phyloP scores from a whole-genome alignment of 2,329 filamentous ascomycete genomes.

The Clathrospora elynae region DNA sequence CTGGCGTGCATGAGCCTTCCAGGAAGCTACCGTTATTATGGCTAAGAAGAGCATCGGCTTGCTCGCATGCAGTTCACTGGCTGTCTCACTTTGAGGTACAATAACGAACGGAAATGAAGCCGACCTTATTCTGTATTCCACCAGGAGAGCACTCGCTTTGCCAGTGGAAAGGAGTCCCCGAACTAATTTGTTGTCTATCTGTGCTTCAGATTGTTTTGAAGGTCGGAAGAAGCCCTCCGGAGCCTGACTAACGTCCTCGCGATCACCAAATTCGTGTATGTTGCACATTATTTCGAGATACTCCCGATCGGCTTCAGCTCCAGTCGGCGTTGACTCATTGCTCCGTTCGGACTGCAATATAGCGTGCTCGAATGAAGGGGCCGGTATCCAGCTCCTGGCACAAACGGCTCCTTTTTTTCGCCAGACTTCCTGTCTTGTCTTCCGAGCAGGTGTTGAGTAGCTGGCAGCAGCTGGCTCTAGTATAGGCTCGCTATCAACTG shows the following conservation, averaged over 20 bases:
- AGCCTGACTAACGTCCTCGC: slow-evolving; percentile 13
- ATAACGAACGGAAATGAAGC: slow-evolving; percentile 41
- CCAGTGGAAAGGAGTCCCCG: slow-evolving; percentile 25
- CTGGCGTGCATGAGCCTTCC: slow-evolving; percentile 34
- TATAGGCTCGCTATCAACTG: slow-evolving; percentile 6
- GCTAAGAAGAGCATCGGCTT: slow-evolving; percentile 44
- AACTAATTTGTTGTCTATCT: slow-evolving; percentile 30
- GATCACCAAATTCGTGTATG: slow-evolving; percentile 34
- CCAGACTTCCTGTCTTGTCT: slow-evolving; percentile 2
- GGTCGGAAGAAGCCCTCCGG: slow-evolving; percentile 24
- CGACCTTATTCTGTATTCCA: slow-evolving; percentile 38
- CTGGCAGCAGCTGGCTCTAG: not conserved
- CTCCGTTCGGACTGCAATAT: slow-evolving; percentile 7
- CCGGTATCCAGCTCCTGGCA: slow-evolving; percentile 38
- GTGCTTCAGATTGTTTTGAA: slow-evolving; percentile 24
- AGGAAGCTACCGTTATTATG: slow-evolving; percentile 36
- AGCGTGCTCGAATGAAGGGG: slow-evolving; percentile 29
- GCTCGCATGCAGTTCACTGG: slow-evolving; percentile 23
- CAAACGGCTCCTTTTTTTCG: slow-evolving; percentile 8
- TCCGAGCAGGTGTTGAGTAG: not conserved
- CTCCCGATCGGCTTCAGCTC: slow-evolving; percentile 26
- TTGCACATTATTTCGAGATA: slow-evolving; percentile 34
- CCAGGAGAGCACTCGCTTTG: slow-evolving; percentile 35
- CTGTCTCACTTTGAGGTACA: slow-evolving; percentile 19
- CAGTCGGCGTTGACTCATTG: slow-evolving; percentile 10